Conservation (phyloP, 305 asterid genomes). For the Fraxinus sp. region DNA sequence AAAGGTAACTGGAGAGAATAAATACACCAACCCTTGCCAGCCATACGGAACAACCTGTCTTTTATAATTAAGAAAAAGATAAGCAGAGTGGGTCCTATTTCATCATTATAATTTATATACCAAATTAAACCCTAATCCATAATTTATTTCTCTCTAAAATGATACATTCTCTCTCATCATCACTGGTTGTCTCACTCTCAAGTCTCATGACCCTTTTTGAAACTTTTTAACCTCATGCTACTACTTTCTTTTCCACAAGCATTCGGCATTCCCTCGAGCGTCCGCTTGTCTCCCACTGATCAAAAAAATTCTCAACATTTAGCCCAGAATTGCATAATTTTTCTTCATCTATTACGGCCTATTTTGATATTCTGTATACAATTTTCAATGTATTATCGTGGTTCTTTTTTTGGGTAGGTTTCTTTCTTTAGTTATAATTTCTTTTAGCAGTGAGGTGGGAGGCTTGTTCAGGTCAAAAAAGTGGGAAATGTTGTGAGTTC, state of each 20-base stretch:
- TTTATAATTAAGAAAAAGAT: not conserved
- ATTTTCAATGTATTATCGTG: slow-evolving; percentile 15
- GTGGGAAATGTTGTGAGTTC: slow-evolving; percentile 51
- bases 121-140: slow-evolving; percentile 26
- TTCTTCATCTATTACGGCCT: not conserved
- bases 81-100: not conserved
- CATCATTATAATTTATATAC: not conserved
- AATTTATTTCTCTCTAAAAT: slow-evolving; percentile 1
- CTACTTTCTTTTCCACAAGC: slow-evolving; percentile 53
- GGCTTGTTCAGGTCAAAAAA: slow-evolving; percentile 52
- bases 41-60: not conserved
- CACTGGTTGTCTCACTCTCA: slow-evolving; percentile 41
- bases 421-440: slow-evolving; percentile 3
- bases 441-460: slow-evolving; percentile 20
- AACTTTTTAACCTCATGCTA: slow-evolving; percentile 39
- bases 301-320: slow-evolving; percentile 26
- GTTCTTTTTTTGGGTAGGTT: slow-evolving; percentile 4
- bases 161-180: slow-evolving; percentile 23
- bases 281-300: slow-evolving; percentile 30
- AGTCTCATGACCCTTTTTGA: slow-evolving; percentile 48
- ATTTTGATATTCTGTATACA: not conserved
- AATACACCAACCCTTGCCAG: not conserved
- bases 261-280: slow-evolving; percentile 67
- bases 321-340: slow-evolving; percentile 22
- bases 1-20: not conserved